Base-by-base conservation (phyloP, 2,329 filamentous ascomycete species). In the Trichoderma breve region DNA sequence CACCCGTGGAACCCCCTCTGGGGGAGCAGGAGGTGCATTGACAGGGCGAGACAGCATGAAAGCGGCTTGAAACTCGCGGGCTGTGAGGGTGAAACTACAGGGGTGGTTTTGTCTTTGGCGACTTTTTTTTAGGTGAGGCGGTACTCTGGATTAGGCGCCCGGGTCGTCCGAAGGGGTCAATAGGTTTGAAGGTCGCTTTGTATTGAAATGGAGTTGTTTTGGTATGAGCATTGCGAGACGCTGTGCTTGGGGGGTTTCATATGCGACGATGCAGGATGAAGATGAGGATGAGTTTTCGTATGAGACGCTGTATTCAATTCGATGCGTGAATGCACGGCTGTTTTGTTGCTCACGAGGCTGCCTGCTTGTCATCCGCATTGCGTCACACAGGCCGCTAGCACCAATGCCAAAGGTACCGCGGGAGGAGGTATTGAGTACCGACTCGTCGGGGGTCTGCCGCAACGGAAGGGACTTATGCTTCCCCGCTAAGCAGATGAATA, bases 31-130 rank as follows among this genome's bases (percentile, higher is more conserved):
- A n/a, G 62, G 24, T 36, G 65, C 66, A 69, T 69, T 69, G 57
- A 69, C 66, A 61, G 66, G 43, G 4, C 63, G 43, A 65, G 43
- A 34, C 62, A 51, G 55, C 53, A 43, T 60, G 14, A 36, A 34
- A 12, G n/a, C 6, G 58, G 67, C 15, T 64, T 70, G 68, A 70
- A 70, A 70, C 68, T 55, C 18, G 28, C 21, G 68, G 47, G 21
- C 57, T 39, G 68, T 43, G 57, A 11, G 57, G 68, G 39, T 70
- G 68, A 70, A 70, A 70, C 68, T 43, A 18, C 68, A 70, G 58
- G 68, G 65, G 60, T 12, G 7, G 28, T 30, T 47, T 21, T 34
- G 28, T 32, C n/a, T 58, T 32, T 18, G 18, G 58, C 30, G 30
- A 32, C 30, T 32, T 36, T 36, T 36, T 36, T 15, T 36, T 15